These are phyloP conservation scores for Neurospora sp. DNA, from an alignment of 495 filamentous ascomycete genomes.

Conservation along the genomic window DNA sequence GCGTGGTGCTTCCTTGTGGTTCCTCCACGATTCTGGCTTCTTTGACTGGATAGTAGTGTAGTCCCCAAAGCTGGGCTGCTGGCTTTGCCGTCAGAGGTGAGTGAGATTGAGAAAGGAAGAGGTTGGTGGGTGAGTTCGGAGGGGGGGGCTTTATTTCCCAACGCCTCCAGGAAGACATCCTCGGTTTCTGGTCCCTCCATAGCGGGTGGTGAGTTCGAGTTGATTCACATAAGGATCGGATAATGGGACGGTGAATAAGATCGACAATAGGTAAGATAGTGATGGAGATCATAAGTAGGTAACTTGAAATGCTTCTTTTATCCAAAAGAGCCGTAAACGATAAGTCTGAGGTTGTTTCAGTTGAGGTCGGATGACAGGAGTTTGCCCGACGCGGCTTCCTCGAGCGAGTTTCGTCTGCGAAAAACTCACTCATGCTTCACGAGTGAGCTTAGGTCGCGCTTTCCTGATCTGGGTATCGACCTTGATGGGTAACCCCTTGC, in stretches of 20 bases:
- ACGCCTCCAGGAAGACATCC: background rate
- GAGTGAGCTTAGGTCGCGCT: background rate
- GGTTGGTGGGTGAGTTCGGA: background rate
- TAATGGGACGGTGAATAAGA: background rate
- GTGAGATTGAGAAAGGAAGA: background rate
- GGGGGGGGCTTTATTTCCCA: background rate
- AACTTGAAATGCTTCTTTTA: background rate
- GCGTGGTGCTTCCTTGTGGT: background rate
- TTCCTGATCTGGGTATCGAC: background rate
- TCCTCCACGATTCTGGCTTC: background rate
- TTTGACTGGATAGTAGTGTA: background rate
- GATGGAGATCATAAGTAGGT: background rate
- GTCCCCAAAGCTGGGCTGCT: background rate
- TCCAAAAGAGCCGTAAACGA: background rate
- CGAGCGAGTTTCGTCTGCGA: background rate
- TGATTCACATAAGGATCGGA: background rate
- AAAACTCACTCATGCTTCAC: background rate
- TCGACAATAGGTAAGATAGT: background rate
- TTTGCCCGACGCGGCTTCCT: background rate
- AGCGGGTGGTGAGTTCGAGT: background rate
- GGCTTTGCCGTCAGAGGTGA: background rate
- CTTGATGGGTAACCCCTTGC: background rate
- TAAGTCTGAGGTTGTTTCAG: background rate
- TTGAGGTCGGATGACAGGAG: background rate
- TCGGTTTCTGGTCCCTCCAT: background rate